Percentiles rank a stretch among this genome's conserved stretches.
Conservation (phyloP, 176 grass and related monocot genomes). For the Oryza brachyantha region DNA sequence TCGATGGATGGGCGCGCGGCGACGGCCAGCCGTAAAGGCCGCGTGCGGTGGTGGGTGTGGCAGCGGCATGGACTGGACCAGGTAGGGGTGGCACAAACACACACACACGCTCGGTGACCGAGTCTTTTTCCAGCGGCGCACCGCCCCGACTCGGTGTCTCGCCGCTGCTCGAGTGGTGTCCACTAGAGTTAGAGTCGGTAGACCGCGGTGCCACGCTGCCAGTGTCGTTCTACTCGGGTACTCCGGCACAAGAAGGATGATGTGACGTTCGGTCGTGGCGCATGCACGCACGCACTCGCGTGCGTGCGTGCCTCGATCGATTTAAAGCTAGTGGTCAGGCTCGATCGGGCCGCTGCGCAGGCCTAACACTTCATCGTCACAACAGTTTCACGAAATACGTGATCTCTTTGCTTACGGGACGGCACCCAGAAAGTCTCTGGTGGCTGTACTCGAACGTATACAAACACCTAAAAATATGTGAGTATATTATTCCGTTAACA, state of each 20-base stretch:
- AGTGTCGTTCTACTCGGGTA: background rate
- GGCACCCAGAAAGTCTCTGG: background rate
- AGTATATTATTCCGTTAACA: background rate
- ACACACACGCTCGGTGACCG: background rate
- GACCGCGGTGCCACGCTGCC: background rate
- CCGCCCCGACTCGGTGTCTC: background rate
- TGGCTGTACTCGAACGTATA: background rate
- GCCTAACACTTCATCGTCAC: background rate
- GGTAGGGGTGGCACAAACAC: background rate
- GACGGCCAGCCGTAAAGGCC: background rate
- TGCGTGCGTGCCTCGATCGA: background rate
- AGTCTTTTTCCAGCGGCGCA: slow-evolving; percentile 1
- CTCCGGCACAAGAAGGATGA: background rate
- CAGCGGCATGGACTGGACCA: slow-evolving; percentile 28
- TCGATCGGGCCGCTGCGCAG: background rate
- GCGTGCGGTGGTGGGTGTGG: background rate
- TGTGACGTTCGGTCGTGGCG: background rate
- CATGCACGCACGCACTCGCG: background rate
- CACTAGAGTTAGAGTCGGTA: background rate
- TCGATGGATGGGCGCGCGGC: slow-evolving; percentile 8
- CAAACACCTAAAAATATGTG: background rate
- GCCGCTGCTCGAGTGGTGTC: background rate
- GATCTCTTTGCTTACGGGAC: background rate
- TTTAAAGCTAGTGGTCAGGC: background rate
- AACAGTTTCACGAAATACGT: background rate